A percentile compares a stretch with the other conserved stretches of the same genome.
Evolutionary conservation across 2,329 filamentous ascomycete genomes (phyloP).

Genomic region (Ophiostoma piceae): DNA sequence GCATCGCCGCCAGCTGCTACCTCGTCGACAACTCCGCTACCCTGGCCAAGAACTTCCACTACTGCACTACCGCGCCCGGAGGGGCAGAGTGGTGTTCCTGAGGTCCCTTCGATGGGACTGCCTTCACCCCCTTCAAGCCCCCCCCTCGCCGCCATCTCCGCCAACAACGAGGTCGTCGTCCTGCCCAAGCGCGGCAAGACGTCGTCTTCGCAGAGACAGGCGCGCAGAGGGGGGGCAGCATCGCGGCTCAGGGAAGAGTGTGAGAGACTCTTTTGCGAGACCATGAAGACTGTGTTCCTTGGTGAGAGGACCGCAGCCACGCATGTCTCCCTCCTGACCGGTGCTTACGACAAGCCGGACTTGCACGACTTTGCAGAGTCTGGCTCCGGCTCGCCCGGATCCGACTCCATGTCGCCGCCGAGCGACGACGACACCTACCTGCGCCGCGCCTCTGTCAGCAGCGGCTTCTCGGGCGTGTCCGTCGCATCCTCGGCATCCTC

Average conservation of each 20-base stretch:
- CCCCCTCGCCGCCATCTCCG: constrained; percentile 72
- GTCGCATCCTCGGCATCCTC: not conserved
- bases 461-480: not conserved
- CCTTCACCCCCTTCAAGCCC: constrained; percentile 83
- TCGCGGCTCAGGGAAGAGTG: constrained; percentile 97
- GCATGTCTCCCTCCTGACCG: constrained; percentile 81
- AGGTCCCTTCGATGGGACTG: constrained; percentile 78
- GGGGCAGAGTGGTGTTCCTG: constrained; percentile 92
- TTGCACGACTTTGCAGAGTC: not conserved
- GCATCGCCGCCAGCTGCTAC: constrained; percentile 89
- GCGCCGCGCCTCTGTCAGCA: constrained; percentile 26
- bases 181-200: constrained; percentile 49
- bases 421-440: constrained; percentile 35
- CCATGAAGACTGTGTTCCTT: constrained; percentile 87
- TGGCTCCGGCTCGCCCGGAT: not conserved
- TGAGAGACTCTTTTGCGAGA: constrained; percentile 99
- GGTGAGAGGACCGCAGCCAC: constrained; percentile 79
- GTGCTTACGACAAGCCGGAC: constrained; percentile 48
- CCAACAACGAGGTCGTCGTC: constrained; percentile 62
- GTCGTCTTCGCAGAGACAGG: constrained; percentile 37
- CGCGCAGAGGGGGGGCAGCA: constrained; percentile 80
- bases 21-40: constrained; percentile 64
- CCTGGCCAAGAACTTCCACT: constrained; percentile 78
- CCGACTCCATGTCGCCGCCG: not conserved
- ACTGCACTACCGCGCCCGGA: constrained; percentile 82